Conservation (phyloP, 352 stramenopile species). For the Phytophthora fragariaefolia region DNA sequence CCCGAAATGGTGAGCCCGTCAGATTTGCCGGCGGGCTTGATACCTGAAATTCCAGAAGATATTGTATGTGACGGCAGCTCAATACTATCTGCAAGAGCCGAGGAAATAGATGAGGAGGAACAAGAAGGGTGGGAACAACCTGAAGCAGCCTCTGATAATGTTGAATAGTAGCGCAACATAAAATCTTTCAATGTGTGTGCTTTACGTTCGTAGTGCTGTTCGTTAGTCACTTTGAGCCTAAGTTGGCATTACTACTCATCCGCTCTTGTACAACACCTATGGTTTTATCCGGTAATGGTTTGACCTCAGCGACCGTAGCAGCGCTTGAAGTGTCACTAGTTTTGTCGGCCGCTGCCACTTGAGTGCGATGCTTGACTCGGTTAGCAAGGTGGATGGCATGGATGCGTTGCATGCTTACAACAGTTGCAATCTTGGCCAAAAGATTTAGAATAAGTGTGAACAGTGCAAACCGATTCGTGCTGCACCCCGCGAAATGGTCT, state of each 20-base stretch:
- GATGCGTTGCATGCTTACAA: constrained; percentile 55
- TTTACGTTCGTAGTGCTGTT: too few species aligned
- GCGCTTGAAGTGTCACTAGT: constrained; percentile 13
- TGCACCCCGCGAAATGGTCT: constrained; percentile 71
- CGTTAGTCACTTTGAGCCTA: constrained; percentile 6
- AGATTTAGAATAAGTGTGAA: constrained; percentile 69
- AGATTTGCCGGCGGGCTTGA: background rate
- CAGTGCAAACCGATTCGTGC: constrained; percentile 74
- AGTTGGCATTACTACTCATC: constrained; percentile 4
- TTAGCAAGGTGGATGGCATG: constrained; percentile 31
- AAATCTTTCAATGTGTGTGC: background rate
- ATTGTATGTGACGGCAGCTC: constrained; percentile 8
- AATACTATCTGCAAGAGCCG: constrained; percentile 40
- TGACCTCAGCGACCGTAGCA: constrained; percentile 17
- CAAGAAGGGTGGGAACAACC: constrained; percentile 1
- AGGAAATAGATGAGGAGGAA: constrained; percentile 60
- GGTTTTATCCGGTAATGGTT: constrained; percentile 19
- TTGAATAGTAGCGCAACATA: background rate
- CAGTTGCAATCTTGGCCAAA: constrained; percentile 54
- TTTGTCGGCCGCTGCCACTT: constrained; percentile 6
- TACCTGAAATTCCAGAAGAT: constrained; percentile 50
- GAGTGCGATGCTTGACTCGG: constrained; percentile 27
- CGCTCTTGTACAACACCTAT: constrained; percentile 8
- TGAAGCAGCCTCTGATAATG: background rate
- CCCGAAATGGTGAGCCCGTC: background rate